phyloP scores from a whole-genome alignment of 2,329 filamentous ascomycete genomes.

The Knufia petricola region DNA sequence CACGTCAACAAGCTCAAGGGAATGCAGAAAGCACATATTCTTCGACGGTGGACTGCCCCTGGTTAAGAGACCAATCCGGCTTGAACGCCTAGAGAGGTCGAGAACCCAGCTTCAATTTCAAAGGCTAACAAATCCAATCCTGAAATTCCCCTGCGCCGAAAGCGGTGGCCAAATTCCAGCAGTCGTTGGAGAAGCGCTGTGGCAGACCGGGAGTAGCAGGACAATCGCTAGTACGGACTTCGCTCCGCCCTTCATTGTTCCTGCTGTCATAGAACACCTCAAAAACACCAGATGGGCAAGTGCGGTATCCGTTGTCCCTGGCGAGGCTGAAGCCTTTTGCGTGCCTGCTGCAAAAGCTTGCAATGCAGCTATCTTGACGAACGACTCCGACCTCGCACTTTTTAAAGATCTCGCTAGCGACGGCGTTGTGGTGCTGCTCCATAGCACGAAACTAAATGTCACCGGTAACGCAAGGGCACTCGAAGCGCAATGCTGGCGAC shows the following conservation, averaged over 20 bases:
- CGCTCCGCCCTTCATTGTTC: conserved; percentile 62
- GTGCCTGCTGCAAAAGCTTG: conserved; percentile 51
- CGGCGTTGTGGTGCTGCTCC: conserved; percentile 59
- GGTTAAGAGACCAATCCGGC: conserved; percentile 53
- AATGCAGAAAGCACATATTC: conserved; percentile 53
- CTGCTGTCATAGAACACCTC: conserved; percentile 56
- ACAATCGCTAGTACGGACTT: conserved; percentile 31
- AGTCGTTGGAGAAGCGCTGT: conserved; percentile 3
- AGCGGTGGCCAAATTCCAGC: not conserved
- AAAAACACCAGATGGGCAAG: conserved; percentile 27
- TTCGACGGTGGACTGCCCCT: conserved; percentile 76
- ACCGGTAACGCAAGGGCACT: conserved; percentile 3
- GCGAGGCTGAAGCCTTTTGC: conserved; percentile 78
- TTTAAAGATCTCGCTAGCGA: conserved; percentile 52
- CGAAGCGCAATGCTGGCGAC: conserved; percentile 13
- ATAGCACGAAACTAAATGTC: conserved; percentile 42
- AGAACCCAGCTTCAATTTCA: conserved; percentile 44
- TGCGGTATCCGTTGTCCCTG: conserved; percentile 55
- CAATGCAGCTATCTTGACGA: conserved; percentile 58
- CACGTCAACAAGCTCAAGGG: too few relatives aligned
- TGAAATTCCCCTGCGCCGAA: conserved; percentile 6
- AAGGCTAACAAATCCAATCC: conserved; percentile 17
- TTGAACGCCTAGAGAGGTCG: conserved; percentile 50
- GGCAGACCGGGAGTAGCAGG: conserved; percentile 12
- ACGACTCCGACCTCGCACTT: conserved; percentile 78